A percentile compares a stretch with the other conserved stretches of the same genome.
Evolutionary conservation across 1,284 basidiomycete genomes (phyloP).

Genomic region (Ceratobasidium sp.): DNA sequence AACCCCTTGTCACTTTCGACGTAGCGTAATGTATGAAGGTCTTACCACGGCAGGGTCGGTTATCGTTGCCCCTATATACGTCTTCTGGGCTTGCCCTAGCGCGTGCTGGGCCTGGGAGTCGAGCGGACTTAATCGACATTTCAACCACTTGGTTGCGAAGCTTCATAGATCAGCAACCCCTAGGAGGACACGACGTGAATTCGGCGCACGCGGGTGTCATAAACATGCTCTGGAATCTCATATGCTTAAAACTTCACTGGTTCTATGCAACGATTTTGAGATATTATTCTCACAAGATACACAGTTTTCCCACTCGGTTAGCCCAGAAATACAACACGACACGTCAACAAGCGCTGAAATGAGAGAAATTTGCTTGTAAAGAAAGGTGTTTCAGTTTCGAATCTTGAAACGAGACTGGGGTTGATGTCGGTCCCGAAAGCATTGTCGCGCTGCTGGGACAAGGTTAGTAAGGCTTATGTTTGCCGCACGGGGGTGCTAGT

Average conservation of each 20-base stretch:
- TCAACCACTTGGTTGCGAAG: neutral
- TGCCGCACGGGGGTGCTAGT: too few relatives aligned
- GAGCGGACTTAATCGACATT: neutral
- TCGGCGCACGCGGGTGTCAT: neutral
- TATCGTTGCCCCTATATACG: neutral
- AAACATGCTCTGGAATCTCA: neutral
- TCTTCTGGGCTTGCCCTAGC: neutral
- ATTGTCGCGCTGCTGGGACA: neutral
- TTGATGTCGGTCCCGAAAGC: neutral
- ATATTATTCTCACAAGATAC: neutral
- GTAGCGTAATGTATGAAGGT: neutral
- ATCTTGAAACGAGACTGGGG: neutral
- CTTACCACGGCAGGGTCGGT: constrained; percentile 7
- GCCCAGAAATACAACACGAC: neutral
- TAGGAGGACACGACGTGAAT: neutral
- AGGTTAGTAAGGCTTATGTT: too few relatives aligned
- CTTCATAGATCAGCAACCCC: neutral
- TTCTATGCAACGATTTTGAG: neutral
- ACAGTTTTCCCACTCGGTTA: neutral
- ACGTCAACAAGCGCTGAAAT: neutral
- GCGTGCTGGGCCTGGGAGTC: neutral
- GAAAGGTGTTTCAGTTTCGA: neutral
- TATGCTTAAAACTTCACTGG: neutral
- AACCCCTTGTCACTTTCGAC: neutral
- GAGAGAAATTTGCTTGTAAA: neutral